Evolutionary conservation across 352 stramenopile species (phyloP).

Genomic region (Thalassiosira delicatula): DNA sequence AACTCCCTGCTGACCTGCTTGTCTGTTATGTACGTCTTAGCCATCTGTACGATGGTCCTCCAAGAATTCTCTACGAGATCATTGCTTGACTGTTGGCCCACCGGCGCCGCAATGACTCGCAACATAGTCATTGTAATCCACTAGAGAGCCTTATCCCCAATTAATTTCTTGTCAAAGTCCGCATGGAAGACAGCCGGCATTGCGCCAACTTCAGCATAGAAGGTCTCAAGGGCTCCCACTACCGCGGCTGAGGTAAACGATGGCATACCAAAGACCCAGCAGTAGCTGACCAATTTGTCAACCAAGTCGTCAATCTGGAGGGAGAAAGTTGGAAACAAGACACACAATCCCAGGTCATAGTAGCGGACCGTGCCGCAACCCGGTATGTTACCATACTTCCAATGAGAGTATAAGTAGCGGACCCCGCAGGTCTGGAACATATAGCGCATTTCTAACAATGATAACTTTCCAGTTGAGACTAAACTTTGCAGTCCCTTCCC

Average conservation of each 20-base stretch:
- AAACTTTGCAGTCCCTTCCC: slow-evolving; percentile 14
- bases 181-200: background rate
- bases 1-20: slow-evolving; percentile 12
- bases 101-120: background rate
- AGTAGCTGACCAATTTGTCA: background rate
- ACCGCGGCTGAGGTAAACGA: background rate
- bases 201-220: background rate
- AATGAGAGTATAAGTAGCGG: slow-evolving; percentile 23
- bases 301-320: slow-evolving; percentile 13
- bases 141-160: background rate
- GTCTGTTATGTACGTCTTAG: background rate
- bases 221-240: background rate
- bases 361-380: slow-evolving; percentile 3
- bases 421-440: slow-evolving; percentile 15
- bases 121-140: background rate
- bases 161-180: background rate
- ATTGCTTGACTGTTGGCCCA: background rate
- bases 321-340: slow-evolving; percentile 26
- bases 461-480: slow-evolving; percentile 28
- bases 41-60: background rate
- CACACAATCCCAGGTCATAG: slow-evolving; percentile 5
- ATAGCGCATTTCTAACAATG: slow-evolving; percentile 14
- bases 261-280: background rate
- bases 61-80: background rate
- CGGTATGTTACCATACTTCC: background rate